A percentile compares a stretch with the other conserved stretches of the same genome.
Conservation (phyloP, 2,329 filamentous ascomycete genomes). For the Bisporella sp. region DNA sequence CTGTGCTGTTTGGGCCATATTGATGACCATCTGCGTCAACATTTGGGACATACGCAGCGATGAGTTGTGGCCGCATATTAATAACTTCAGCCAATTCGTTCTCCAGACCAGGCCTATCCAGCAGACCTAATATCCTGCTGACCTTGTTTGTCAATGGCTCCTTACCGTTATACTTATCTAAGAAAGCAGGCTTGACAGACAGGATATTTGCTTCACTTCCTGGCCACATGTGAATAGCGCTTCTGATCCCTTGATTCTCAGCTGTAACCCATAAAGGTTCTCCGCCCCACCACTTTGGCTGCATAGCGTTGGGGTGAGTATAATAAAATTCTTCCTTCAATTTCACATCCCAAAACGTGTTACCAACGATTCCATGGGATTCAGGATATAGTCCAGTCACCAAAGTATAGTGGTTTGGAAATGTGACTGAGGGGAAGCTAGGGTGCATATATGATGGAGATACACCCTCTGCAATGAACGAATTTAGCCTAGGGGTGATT, state of each 20-base stretch:
- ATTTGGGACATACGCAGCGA: slow-evolving; percentile 90
- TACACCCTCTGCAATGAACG: slow-evolving; percentile 71
- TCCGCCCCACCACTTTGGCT: slow-evolving; percentile 89
- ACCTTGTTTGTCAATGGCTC: slow-evolving; percentile 73
- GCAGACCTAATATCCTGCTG: slow-evolving; percentile 67
- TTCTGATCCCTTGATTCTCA: slow-evolving; percentile 69
- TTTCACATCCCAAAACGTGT: slow-evolving; percentile 85
- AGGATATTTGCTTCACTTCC: slow-evolving; percentile 85
- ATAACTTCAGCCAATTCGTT: slow-evolving; percentile 41
- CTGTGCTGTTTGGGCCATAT: slow-evolving; percentile 91
- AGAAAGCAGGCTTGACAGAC: slow-evolving; percentile 65
- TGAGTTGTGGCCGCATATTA: slow-evolving; percentile 73
- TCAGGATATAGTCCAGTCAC: slow-evolving; percentile 91
- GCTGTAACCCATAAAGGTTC: slow-evolving; percentile 94
- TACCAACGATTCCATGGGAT: slow-evolving; percentile 86
- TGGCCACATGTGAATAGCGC: slow-evolving; percentile 97
- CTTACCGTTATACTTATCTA: slow-evolving; percentile 78
- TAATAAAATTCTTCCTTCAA: slow-evolving; percentile 80
- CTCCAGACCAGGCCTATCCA: slow-evolving; percentile 75
- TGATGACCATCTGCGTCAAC: slow-evolving; percentile 82
- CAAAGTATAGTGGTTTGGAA: slow-evolving; percentile 92
- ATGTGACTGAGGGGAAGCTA: slow-evolving; percentile 93
- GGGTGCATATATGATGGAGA: slow-evolving; percentile 90
- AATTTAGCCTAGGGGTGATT: slow-evolving; percentile 74
- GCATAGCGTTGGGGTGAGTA: slow-evolving; percentile 67